Conservation (phyloP, 495 filamentous ascomycete genomes). For the Corynascus novoguineensis region DNA sequence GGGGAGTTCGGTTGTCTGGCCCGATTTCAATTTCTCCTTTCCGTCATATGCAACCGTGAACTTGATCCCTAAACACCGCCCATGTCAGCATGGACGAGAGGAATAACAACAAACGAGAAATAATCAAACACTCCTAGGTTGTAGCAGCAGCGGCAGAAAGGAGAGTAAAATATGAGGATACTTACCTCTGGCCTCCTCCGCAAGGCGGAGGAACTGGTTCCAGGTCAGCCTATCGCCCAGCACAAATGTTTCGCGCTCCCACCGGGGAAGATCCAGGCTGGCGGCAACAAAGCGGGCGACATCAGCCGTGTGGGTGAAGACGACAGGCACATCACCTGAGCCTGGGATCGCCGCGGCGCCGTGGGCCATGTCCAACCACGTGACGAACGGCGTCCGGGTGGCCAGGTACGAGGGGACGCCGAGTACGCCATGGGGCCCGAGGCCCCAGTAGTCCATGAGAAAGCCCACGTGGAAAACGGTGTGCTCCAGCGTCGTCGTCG, state of each 20-base stretch:
- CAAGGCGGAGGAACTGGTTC: slow-evolving; percentile 42
- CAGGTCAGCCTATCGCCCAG: slow-evolving; percentile 46
- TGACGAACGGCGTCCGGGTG: slow-evolving; percentile 37
- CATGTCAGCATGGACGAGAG: too few relatives aligned
- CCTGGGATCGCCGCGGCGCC: slow-evolving; percentile 49
- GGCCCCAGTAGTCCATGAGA: slow-evolving; percentile 54
- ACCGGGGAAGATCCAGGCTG: slow-evolving; percentile 40
- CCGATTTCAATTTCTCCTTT: slow-evolving; percentile 41
- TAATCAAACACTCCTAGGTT: too few relatives aligned
- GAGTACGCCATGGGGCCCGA: too few relatives aligned
- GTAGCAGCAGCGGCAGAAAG: not conserved
- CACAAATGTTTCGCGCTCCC: slow-evolving; percentile 41
- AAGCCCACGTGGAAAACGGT: slow-evolving; percentile 47
- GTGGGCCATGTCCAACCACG: slow-evolving; percentile 39
- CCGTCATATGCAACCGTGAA: slow-evolving; percentile 47
- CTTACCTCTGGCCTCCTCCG: slow-evolving; percentile 43
- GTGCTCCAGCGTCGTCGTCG: slow-evolving; percentile 36
- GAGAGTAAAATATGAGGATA: not conserved
- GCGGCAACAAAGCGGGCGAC: slow-evolving; percentile 47
- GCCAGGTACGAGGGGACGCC: slow-evolving; percentile 37
- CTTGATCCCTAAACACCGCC: slow-evolving; percentile 26
- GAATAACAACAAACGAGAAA: too few relatives aligned
- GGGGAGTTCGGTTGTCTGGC: slow-evolving; percentile 45
- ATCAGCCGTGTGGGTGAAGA: slow-evolving; percentile 51
- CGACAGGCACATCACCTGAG: slow-evolving; percentile 41